Evolutionary conservation across 495 filamentous ascomycete species (phyloP), one percentile per base, ranked within the genome.

Genomic region (Barbatosphaeria neglecta): DNA sequence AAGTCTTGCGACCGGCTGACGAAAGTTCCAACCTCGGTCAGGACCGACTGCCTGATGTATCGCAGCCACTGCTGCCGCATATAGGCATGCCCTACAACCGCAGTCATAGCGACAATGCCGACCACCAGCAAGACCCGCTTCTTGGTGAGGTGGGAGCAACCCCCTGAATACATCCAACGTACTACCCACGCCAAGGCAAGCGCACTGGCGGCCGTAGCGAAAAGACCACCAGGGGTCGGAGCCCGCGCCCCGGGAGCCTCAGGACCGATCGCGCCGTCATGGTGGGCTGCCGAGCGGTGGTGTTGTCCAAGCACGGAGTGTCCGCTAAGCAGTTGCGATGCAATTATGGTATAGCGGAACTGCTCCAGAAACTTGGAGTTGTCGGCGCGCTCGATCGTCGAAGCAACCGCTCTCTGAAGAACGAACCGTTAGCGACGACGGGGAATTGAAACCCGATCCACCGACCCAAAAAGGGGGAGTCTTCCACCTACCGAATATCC

Each of bases 311-410:
- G 35, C 19, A 62, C 50, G 1, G 76, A 71, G 44, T 81, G 79
- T 44, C 87, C 82, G 53, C 75, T 86, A 44, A 98, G 69, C 18
- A 98, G 75, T 57, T 94, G 92, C 33, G 92, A 98, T 22, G 90
- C 89, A 43, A 97, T 82, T 49, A 98, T 90, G 25, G 89, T 83
- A 60, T 97, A 97, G 20, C 92, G 84, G 46, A 97, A 96, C 54
- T 90, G 84, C 69, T 98, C 92, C 41, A 98, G 74, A 56, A 98
- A 98, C 38, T 80, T 76, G 50, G 82, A 73, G 56, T 92, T 95
- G 50, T 95, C 88, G 46, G 80, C 81, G 52, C 82, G 76, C 31
- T 86, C 83, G 50, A 96, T 75, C 44, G 82, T 79, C 37, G 86
- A 83, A 52, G 87, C 90, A 37, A 86, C 73, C 10, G 76, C 75